Base-by-base conservation (phyloP, 2,329 filamentous ascomycete genomes). In the Huntiella abstrusa region DNA sequence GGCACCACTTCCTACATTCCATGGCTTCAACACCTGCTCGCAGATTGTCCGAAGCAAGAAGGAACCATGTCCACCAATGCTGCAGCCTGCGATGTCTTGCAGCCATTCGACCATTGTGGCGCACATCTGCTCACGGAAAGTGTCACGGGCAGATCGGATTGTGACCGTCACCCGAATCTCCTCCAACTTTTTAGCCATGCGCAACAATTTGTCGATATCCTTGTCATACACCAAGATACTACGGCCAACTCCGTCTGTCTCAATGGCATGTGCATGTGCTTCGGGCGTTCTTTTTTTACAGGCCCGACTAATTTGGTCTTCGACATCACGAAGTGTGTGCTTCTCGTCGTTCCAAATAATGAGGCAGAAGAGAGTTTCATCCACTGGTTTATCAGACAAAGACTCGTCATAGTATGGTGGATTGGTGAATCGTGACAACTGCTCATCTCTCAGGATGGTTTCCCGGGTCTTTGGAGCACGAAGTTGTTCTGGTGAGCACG, bases 261-360 rank as follows among this genome's bases (percentile, higher is more conserved):
- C 87, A 55, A 85, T 78, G 1, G 91, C 91, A 55, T 83, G 80
- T 40, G 73, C 64, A 15, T 77, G 64, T 3, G 84, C 88, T 51
- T 84, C 81, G 4, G 66, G 68, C 50, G 70, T 66, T 5, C 77
- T 73, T 53, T 83, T 79, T 51, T 73, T 75, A 65, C 91, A 98
- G 43, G 91, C 91, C 52, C 88, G 75, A 3, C 84, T 82, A 16
- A 98, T 84, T 59, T 96, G 88, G 48, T 92, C 77, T 53, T 80
- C 72, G 4, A 98, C 88, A 59, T 98, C 91, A 41, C 78, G 75
- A 38, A 96, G 80, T 0, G 91, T 98, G 59, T 98, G 91, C 61
- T 98, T 98, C 64, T 98, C 91, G 53, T 98, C 91, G 55, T 98
- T 98, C 91, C 91, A 98, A 4, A 98, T 67, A 12, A 95, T 67